Evolutionary conservation across 2,329 filamentous ascomycete genomes (phyloP).

Genomic region (Fusarium napiforme): DNA sequence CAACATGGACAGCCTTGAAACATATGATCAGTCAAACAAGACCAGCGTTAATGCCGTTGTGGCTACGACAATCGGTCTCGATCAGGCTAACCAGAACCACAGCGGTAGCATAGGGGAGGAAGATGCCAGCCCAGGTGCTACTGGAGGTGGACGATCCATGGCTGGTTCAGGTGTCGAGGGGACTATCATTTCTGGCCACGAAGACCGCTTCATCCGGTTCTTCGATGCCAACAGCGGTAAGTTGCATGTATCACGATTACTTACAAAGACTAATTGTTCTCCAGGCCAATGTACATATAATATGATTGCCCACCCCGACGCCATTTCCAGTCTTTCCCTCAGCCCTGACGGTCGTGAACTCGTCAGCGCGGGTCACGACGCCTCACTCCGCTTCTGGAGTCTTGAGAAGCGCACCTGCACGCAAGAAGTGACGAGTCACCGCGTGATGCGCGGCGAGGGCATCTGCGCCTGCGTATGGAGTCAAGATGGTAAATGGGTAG

Average conservation of each 20-base stretch:
- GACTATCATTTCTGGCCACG: constrained; percentile 94
- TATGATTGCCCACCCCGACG: constrained; percentile 95
- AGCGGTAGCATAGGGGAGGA: constrained; percentile 74
- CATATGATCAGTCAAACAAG: constrained; percentile 83
- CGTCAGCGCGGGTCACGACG: constrained; percentile 95
- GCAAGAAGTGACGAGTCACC: constrained; percentile 92
- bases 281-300: constrained; percentile 98
- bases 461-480: constrained; percentile 97
- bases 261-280: constrained; percentile 13
- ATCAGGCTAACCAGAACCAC: constrained; percentile 68
- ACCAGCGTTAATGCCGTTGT: constrained; percentile 93
- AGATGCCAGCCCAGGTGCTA: constrained; percentile 80
- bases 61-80: constrained; percentile 84
- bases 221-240: constrained; percentile 99
- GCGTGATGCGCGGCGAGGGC: constrained; percentile 94
- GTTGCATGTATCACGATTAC: constrained; percentile 57
- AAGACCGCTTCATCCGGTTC: constrained; percentile 95
- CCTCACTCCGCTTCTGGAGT: constrained; percentile 95
- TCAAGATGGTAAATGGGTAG: constrained; percentile 92
- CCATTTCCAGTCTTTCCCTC: constrained; percentile 90
- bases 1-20: constrained; percentile 92
- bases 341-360: constrained; percentile 94
- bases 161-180: constrained; percentile 87
- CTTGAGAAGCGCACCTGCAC: constrained; percentile 95
- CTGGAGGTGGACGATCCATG: constrained; percentile 71